phyloP scores from a whole-genome alignment of 1,284 basidiomycete genomes.

The Cystobasidium slooffiae region DNA sequence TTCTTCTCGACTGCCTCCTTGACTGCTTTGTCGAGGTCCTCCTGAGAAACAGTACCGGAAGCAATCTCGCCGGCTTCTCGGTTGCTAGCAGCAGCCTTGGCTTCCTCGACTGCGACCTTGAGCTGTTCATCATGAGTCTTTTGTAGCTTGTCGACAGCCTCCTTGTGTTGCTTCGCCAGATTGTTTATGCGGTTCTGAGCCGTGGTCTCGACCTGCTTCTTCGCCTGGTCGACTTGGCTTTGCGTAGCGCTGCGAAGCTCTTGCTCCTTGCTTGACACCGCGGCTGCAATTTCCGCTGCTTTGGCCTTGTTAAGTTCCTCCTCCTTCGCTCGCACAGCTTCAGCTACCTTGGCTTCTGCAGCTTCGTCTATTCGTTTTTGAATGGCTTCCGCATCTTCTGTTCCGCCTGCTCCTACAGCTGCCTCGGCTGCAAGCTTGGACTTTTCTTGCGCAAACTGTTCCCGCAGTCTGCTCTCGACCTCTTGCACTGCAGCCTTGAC shows the following conservation, averaged over 20 bases:
- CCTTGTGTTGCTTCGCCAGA: conserved; percentile 30
- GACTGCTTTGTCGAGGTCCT: conserved; percentile 34
- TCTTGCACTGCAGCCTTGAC: conserved; percentile 15
- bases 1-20: conserved; percentile 31
- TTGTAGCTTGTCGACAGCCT: conserved; percentile 30
- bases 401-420: neutral
- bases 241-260: neutral
- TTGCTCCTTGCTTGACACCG: conserved; percentile 5
- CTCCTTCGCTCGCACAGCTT: conserved; percentile 22
- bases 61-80: conserved; percentile 31
- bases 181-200: conserved; percentile 10
- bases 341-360: conserved; percentile 11
- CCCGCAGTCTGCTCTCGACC: conserved; percentile 15
- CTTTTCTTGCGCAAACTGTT: conserved; percentile 32
- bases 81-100: conserved; percentile 14
- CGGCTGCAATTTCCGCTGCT: conserved; percentile 16
- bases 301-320: conserved; percentile 18
- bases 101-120: conserved; percentile 30
- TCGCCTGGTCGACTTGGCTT: conserved; percentile 1
- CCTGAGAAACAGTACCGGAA: neutral
- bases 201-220: conserved; percentile 3
- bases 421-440: conserved; percentile 11
- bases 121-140: conserved; percentile 23
- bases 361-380: conserved; percentile 25
- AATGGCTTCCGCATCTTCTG: conserved; percentile 23